These are phyloP conservation scores for Pythium graminicola DNA, from an alignment of 352 stramenopile species.

Conservation along the genomic window DNA sequence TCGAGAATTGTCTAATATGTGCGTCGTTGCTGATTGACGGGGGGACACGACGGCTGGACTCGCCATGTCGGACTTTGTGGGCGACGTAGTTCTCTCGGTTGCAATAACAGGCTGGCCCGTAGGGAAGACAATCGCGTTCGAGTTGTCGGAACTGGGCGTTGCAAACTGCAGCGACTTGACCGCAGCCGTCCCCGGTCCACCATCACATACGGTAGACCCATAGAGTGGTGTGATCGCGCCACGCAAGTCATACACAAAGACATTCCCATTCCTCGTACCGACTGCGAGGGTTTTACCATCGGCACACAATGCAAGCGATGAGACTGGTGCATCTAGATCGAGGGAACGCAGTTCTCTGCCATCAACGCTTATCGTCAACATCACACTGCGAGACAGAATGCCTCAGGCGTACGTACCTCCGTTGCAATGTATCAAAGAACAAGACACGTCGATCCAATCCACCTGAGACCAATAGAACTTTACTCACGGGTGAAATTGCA, in stretches of 20 bases:
- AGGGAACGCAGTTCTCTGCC: constrained; percentile 44
- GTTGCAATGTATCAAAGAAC: constrained; percentile 65
- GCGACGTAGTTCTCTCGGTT: constrained; percentile 19
- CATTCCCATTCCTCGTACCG: constrained; percentile 42
- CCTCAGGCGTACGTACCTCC: constrained; percentile 29
- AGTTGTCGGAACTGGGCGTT: constrained; percentile 27
- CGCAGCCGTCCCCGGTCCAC: constrained; percentile 6
- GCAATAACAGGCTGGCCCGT: constrained; percentile 43
- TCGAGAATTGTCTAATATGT: not conserved
- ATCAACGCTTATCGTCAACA: not conserved
- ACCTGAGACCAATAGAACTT: constrained; percentile 49
- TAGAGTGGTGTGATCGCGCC: constrained; percentile 56
- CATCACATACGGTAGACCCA: constrained; percentile 33
- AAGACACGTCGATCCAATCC: constrained; percentile 60
- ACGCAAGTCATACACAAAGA: constrained; percentile 61
- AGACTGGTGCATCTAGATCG: constrained; percentile 54
- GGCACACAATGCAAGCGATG: constrained; percentile 47
- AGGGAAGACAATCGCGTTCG: constrained; percentile 24
- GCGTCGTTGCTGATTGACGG: not conserved
- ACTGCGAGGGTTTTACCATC: constrained; percentile 63
- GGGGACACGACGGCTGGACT: not conserved
- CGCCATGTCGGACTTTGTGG: not conserved
- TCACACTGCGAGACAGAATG: constrained; percentile 1
- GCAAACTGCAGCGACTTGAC: constrained; percentile 62
- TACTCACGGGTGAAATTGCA: constrained; percentile 61